A percentile compares a stretch with the other conserved stretches of the same genome.
These are phyloP conservation scores for Uronychia binucleata DNA, from an alignment of 73 alveolate species.

Conservation along the genomic window DNA sequence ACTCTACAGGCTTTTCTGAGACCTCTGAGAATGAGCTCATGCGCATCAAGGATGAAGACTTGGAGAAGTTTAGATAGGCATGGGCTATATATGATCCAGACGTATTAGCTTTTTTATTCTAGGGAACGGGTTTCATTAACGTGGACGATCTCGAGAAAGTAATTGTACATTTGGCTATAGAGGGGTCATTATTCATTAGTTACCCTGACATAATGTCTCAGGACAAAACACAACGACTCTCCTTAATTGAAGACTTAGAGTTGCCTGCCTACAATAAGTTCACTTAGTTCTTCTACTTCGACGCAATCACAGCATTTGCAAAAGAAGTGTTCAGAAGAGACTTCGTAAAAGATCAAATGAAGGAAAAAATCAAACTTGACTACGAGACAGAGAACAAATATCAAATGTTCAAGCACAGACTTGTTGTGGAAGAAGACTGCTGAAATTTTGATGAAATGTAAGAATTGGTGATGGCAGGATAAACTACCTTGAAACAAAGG, in stretches of 20 bases:
- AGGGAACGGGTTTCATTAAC: slow-evolving; percentile 49
- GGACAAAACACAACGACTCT: background rate
- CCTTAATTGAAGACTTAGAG: slow-evolving; percentile 17
- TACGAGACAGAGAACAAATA: background rate
- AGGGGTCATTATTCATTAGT: slow-evolving; percentile 13
- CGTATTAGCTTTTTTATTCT: background rate
- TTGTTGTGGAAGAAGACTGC: background rate
- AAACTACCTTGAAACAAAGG: background rate
- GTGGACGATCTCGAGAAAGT: background rate
- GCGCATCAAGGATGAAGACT: slow-evolving; percentile 16
- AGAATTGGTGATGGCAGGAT: background rate
- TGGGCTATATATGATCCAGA: slow-evolving; percentile 37
- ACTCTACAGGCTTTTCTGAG: slow-evolving; percentile 28
- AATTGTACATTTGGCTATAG: background rate
- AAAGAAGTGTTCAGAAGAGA: background rate
- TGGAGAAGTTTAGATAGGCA: slow-evolving; percentile 27
- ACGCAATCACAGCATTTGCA: background rate
- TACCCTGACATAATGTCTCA: slow-evolving; percentile 9
- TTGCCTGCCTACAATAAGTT: slow-evolving; percentile 30
- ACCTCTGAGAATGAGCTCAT: slow-evolving; percentile 27
- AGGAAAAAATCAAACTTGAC: background rate
- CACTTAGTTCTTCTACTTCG: background rate
- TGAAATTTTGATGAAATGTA: background rate
- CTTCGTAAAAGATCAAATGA: background rate
- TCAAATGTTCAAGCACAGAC: background rate